Evolutionary conservation across 2,329 filamentous ascomycete species (phyloP).

Genomic region (Epichloe elymi): DNA sequence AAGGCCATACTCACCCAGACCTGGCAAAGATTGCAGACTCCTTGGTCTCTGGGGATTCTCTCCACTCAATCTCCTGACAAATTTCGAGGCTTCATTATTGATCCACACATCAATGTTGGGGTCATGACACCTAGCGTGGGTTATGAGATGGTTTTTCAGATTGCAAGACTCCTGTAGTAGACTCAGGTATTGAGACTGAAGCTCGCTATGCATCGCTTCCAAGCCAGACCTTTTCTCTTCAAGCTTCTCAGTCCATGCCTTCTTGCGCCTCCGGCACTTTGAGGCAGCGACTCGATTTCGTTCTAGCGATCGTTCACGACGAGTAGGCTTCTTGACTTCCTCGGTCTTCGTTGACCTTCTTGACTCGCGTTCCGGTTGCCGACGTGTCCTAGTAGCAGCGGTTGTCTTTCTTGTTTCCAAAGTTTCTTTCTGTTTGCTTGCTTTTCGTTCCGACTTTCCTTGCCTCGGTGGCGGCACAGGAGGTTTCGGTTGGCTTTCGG

Average conservation of each 20-base stretch:
- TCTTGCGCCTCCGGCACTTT: constrained; percentile 60
- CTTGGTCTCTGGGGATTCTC: background rate
- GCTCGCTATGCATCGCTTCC: constrained; percentile 28
- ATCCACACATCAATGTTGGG: constrained; percentile 41
- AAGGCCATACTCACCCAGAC: background rate
- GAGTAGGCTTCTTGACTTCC: background rate
- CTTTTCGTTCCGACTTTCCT: background rate
- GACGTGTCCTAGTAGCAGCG: background rate
- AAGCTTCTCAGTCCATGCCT: constrained; percentile 36
- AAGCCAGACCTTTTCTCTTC: constrained; percentile 31
- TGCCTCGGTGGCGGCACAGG: background rate
- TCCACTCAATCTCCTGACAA: constrained; percentile 20
- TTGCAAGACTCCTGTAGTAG: constrained; percentile 31
- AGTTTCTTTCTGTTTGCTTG: background rate
- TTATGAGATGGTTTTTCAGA: constrained; percentile 39
- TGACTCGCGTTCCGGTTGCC: background rate
- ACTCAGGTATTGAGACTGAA: constrained; percentile 29
- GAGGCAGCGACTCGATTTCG: constrained; percentile 61
- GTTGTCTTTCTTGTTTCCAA: background rate
- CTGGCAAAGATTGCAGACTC: background rate
- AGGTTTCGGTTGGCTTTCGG: background rate
- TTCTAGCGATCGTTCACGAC: constrained; percentile 47
- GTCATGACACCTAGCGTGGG: constrained; percentile 38
- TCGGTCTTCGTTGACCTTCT: background rate
- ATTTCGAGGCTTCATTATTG: constrained; percentile 35